Evolutionary conservation across 78 protist genomes (phyloP), one percentile per base, ranked within the genome.

Genomic region (Isochrysis galbana): DNA sequence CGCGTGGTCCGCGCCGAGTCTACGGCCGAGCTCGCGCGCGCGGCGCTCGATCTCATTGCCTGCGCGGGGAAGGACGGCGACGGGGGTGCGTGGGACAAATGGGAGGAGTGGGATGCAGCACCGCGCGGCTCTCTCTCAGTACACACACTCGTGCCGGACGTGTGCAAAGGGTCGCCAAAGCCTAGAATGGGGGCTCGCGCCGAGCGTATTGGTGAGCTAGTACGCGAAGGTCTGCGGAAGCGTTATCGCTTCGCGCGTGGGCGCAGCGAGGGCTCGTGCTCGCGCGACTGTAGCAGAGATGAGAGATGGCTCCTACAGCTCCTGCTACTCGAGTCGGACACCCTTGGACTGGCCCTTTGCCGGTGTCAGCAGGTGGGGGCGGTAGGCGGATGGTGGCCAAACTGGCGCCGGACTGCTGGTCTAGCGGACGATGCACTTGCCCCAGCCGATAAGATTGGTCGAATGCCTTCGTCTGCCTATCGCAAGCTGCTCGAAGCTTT

Each of bases 401-500:
- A 22, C 55, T 80, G 51, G 88, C 87, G 42, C 48, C 23, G 23
- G 0, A 48, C 61, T 1, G 88, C 88, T 0, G 88, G 88, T 34
- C 88, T 80, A 38, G 88, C 88, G 1, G 38, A 19, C 39, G 51
- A n/a, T 45, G 25, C 67, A 80, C 55, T 29, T 80, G 38, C 14
- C 46, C 0, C 29, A 72, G 82, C 21, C 80, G 80, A 70, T n/a
- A 21, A 72, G 5, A 19, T 11, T 19, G 34, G n/a, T n/a, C 88
- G 5, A 36, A 80, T 80, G 88, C 88, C 88, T 22, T 44, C 55
- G 55, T 44, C 55, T 14, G 88, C 88, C 29, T 80, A 80, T 36
- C 88, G 88, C 38, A 80, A 80, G 54, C 55, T 80, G 55, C 5
- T 2, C 46, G 88, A 80, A 36, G 17, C 88, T 7, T 80, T 80